A percentile compares a stretch with the other conserved stretches of the same genome.
phyloP scores from a whole-genome alignment of 208 protist genomes.

The Leishmania martiniquensis region DNA sequence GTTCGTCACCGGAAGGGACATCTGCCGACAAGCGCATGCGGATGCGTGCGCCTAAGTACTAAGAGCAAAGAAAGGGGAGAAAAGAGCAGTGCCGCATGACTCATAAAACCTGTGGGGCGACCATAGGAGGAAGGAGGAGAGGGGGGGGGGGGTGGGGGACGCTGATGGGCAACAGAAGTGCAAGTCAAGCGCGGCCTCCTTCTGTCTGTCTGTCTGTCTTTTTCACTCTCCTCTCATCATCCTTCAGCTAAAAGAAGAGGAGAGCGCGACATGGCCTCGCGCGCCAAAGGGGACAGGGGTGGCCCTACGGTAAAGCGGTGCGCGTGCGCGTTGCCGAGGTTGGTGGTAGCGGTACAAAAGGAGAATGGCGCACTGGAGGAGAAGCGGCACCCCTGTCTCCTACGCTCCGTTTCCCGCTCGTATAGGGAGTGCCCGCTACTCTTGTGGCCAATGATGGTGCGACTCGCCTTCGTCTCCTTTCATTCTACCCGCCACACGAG shows the following conservation, averaged over 20 bases:
- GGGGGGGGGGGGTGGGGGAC: not conserved
- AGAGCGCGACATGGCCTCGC: not conserved
- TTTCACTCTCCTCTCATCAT: too few species aligned
- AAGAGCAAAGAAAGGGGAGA: not conserved
- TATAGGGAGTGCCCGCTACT: not conserved
- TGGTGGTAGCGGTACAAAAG: too few species aligned
- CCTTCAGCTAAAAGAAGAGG: not conserved
- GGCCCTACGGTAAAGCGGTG: not conserved
- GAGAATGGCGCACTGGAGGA: too few species aligned
- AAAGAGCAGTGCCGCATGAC: too few species aligned
- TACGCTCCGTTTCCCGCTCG: not conserved
- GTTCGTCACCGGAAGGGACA: not conserved
- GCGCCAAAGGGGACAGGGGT: not conserved
- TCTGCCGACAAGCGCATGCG: not conserved
- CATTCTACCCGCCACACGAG: not conserved
- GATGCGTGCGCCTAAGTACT: not conserved
- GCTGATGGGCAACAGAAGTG: too few species aligned
- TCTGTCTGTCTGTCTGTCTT: too few species aligned
- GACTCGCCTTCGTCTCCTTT: not conserved
- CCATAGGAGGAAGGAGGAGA: not conserved
- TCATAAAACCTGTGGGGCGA: too few species aligned
- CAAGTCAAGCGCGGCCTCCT: not conserved
- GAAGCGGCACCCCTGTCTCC: too few species aligned
- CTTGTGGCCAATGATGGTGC: not conserved
- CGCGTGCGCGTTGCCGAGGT: not conserved